These are phyloP conservation scores for Lathyrus tuberosus DNA, from an alignment of 306 rosid genomes.

Conservation along the genomic window DNA sequence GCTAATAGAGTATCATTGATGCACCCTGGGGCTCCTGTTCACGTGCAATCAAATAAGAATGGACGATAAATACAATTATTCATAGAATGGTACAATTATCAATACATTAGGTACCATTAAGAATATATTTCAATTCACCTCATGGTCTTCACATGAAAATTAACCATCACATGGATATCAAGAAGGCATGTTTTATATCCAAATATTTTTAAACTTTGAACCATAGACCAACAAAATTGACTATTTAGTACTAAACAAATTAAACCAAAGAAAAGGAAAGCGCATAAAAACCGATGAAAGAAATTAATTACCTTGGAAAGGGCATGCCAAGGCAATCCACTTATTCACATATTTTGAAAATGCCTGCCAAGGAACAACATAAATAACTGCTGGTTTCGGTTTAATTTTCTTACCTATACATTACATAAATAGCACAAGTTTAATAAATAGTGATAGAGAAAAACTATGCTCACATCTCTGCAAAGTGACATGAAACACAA, in stretches of 20 bases:
- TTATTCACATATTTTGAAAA: conserved; percentile 81
- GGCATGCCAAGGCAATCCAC: conserved; percentile 93
- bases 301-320: conserved; percentile 85
- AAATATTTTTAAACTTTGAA: conserved; percentile 6
- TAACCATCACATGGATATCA: conserved; percentile 18
- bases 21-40: conserved; percentile 97
- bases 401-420: conserved; percentile 29
- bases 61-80: conserved; percentile 4
- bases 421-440: conserved; percentile 30
- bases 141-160: conserved; percentile 18
- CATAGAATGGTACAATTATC: conserved; percentile 8
- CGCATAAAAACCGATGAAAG: conserved; percentile 12
- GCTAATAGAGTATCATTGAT: conserved; percentile 83
- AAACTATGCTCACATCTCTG: conserved; percentile 61
- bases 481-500: conserved; percentile 76
- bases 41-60: conserved; percentile 9
- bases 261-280: conserved; percentile 7
- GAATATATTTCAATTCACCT: conserved; percentile 27
- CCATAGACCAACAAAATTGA: conserved; percentile 2
- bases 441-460: conserved; percentile 38
- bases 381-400: conserved; percentile 36
- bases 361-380: conserved; percentile 57
- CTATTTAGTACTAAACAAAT: neutral
- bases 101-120: conserved; percentile 8
- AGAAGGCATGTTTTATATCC: conserved; percentile 22